These are phyloP conservation scores for Erythrophleum fordii DNA, from an alignment of 306 rosid genomes.

Conservation along the genomic window DNA sequence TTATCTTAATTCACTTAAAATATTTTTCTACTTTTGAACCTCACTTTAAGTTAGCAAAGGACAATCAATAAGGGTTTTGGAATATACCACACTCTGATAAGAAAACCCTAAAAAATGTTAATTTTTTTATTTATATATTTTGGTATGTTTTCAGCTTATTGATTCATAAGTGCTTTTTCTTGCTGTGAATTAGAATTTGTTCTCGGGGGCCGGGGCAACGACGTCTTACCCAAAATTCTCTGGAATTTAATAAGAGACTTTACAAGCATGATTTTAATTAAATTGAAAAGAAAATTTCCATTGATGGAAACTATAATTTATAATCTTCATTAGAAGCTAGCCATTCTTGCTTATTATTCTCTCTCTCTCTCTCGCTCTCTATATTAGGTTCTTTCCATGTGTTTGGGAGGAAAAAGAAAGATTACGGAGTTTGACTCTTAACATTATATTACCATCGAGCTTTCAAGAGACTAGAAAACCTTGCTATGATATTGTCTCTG, in stretches of 20 bases:
- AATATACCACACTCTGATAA: slow-evolving; percentile 38
- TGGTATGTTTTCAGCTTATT: neutral
- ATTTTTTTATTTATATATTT: slow-evolving; percentile 7
- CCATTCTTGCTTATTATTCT: slow-evolving; percentile 36
- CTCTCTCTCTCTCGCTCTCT: slow-evolving; percentile 43
- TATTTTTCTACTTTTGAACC: slow-evolving; percentile 30
- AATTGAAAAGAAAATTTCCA: neutral
- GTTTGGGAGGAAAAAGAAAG: slow-evolving; percentile 21
- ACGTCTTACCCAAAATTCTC: slow-evolving; percentile 57
- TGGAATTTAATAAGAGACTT: slow-evolving; percentile 21
- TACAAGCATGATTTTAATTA: neutral
- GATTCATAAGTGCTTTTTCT: neutral
- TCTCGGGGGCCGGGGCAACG: slow-evolving; percentile 38
- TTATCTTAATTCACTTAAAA: slow-evolving; percentile 13
- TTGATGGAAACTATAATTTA: neutral
- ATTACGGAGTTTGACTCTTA: too few species aligned
- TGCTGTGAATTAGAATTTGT: neutral
- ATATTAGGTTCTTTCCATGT: slow-evolving; percentile 34
- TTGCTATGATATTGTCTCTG: too few species aligned
- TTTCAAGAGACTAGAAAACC: too few species aligned
- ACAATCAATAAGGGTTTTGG: slow-evolving; percentile 40
- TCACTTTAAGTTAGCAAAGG: slow-evolving; percentile 45
- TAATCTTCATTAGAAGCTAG: slow-evolving; percentile 18
- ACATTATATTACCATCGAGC: too few species aligned
- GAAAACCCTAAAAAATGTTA: slow-evolving; percentile 25